phyloP scores from a whole-genome alignment of 2,329 filamentous ascomycete genomes.

The Biscogniauxia mediterranea region DNA sequence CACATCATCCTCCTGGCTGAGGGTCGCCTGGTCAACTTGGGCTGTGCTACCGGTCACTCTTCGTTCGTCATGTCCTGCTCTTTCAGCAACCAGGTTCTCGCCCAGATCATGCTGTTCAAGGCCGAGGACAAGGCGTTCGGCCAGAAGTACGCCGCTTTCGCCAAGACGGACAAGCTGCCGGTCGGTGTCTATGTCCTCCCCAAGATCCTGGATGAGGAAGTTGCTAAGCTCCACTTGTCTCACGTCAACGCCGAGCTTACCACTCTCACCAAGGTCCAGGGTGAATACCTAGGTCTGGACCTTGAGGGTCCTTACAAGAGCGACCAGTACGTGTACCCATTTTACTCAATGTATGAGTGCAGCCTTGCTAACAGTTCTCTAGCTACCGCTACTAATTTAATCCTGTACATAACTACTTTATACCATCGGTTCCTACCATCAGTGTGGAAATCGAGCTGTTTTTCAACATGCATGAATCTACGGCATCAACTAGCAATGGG shows the following conservation, averaged over 20 bases:
- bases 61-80: conserved; percentile 99
- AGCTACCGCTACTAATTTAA: conserved; percentile 66
- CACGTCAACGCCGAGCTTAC: conserved; percentile 95
- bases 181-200: conserved; percentile 94
- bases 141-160: conserved; percentile 95
- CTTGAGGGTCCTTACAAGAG: conserved; percentile 92
- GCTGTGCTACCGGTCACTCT: conserved; percentile 98
- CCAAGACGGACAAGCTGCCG: conserved; percentile 84
- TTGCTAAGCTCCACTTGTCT: conserved; percentile 86
- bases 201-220: conserved; percentile 99
- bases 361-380: conserved; percentile 30
- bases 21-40: conserved; percentile 98
- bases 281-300: conserved; percentile 88
- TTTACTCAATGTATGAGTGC: not conserved
- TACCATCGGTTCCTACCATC: conserved; percentile 4
- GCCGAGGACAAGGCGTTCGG: conserved; percentile 80
- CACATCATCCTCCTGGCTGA: conserved; percentile 99
- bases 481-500: conserved; percentile 31
- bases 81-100: conserved; percentile 99
- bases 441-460: conserved; percentile 16
- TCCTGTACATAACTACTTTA: conserved; percentile 25
- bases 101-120: conserved; percentile 98
- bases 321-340: conserved; percentile 67
- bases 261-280: conserved; percentile 80
- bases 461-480: conserved; percentile 36